Evolutionary conservation across 495 filamentous ascomycete genomes (phyloP).

Genomic region (Penicillium longicatenatum): DNA sequence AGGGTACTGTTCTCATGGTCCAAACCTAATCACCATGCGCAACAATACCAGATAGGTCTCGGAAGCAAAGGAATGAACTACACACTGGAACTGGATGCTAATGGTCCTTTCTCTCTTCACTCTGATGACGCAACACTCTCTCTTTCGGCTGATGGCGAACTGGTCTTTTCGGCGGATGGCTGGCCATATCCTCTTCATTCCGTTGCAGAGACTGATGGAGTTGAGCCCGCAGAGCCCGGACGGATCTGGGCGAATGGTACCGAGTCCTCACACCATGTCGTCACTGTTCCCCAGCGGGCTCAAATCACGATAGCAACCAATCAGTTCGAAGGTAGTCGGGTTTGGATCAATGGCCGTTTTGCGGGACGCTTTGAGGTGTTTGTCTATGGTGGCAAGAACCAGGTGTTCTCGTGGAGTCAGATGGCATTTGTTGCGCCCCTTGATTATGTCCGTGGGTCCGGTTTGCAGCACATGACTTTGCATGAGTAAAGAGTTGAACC

Average conservation of each 20-base stretch:
- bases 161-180: slow-evolving; percentile 50
- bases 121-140: slow-evolving; percentile 38
- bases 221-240: slow-evolving; percentile 27
- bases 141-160: slow-evolving; percentile 28
- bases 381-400: slow-evolving; percentile 55
- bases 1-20: slow-evolving; percentile 13
- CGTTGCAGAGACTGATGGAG: slow-evolving; percentile 28
- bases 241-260: slow-evolving; percentile 38
- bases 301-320: slow-evolving; percentile 42
- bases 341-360: slow-evolving; percentile 48
- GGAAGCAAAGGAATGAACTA: slow-evolving; percentile 58
- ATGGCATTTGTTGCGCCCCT: slow-evolving; percentile 60
- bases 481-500: neutral
- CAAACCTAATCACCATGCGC: neutral
- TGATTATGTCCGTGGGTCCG: slow-evolving; percentile 30
- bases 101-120: slow-evolving; percentile 45
- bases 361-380: slow-evolving; percentile 56
- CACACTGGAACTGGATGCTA: slow-evolving; percentile 39
- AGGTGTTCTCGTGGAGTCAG: slow-evolving; percentile 54
- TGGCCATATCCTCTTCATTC: slow-evolving; percentile 54
- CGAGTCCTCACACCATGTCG: slow-evolving; percentile 30
- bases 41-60: slow-evolving; percentile 23
- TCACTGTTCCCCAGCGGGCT: slow-evolving; percentile 14
- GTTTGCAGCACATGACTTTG: slow-evolving; percentile 14
- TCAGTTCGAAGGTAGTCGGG: slow-evolving; percentile 42